Base-by-base conservation (phyloP, 345 rosid species). In the Heritiera littoralis region DNA sequence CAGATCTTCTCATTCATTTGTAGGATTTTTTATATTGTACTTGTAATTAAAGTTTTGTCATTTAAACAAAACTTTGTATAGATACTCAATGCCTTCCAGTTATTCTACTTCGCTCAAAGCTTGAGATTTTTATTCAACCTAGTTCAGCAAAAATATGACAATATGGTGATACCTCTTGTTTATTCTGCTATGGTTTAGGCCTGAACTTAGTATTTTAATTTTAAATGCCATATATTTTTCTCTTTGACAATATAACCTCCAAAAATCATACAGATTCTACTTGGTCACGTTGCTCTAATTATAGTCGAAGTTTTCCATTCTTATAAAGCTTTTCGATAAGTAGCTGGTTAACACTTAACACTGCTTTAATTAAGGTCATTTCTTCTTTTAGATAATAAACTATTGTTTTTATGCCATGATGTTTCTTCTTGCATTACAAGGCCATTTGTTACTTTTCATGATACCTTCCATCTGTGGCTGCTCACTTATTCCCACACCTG, bases 321-420 rank as follows among this genome's bases (percentile, higher is more conserved):
- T 9, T 46, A 38, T n/a, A 59, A 58, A 35, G 48, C 35, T 78
- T 32, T 61, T 32, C 2, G 4, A 30, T 60, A 18, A 18, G 49
- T 67, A 38, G 7, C 56, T 65, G 43, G 63, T 40, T 49, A 20
- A 80, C 10, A 28, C 20, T 38, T 49, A 17, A 77, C 13, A 49
- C 17, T 77, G 60, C 61, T 78, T 6, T 20, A 14, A 38, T 63
- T 12, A 43, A 51, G 43, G 43, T 54, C 23, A 35, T 15, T 79
- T 66, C 46, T 77, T 76, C 63, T 54, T 70, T 82, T 58, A 55
- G 58, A 56, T 28, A 32, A 55, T 40, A 63, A 12, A 59, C 20
- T 23, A 52, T 32, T 11, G 23, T 14, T 23, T 69, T 56, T 8
- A 68, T 54, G 54, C 20, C 55, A 66, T n/a, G 72, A 28, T 20